phyloP scores from a whole-genome alignment of 805 yeast species.

The Candida corydali region DNA sequence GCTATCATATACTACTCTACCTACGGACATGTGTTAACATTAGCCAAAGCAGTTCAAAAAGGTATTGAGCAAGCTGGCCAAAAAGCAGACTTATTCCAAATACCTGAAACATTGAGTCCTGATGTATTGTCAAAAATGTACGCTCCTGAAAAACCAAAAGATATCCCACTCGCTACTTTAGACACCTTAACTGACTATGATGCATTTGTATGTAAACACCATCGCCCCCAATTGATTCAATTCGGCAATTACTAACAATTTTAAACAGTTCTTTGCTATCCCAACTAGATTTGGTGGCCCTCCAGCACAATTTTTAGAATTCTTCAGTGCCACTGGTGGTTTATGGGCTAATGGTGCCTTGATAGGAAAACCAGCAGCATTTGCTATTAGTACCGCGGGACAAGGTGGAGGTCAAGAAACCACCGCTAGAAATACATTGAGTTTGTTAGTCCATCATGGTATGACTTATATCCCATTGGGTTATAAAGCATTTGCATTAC shows the following conservation, averaged over 20 bases:
- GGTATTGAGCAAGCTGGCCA: slow-evolving; percentile 68
- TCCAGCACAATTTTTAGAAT: slow-evolving; percentile 73
- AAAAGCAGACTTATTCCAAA: slow-evolving; percentile 67
- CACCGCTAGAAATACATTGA: slow-evolving; percentile 56
- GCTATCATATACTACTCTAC: slow-evolving; percentile 79
- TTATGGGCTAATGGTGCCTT: slow-evolving; percentile 71
- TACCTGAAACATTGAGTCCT: slow-evolving; percentile 70
- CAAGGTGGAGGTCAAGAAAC: slow-evolving; percentile 79
- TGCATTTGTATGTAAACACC: slow-evolving; percentile 47
- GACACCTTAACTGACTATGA: slow-evolving; percentile 61
- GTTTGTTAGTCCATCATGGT: slow-evolving; percentile 72
- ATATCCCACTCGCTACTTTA: slow-evolving; percentile 53
- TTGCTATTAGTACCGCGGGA: slow-evolving; percentile 67
- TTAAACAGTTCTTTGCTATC: slow-evolving; percentile 52
- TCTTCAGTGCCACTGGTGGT: slow-evolving; percentile 76
- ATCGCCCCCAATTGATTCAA: no score
- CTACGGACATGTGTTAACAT: slow-evolving; percentile 69
- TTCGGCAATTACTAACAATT: neutral
- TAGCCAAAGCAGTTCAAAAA: slow-evolving; percentile 65
- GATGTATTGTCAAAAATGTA: slow-evolving; percentile 59
- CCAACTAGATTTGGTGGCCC: slow-evolving; percentile 77
- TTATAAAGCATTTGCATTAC: slow-evolving; percentile 52
- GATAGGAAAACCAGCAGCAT: slow-evolving; percentile 69
- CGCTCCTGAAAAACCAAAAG: slow-evolving; percentile 59
- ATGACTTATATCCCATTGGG: slow-evolving; percentile 76